A percentile compares a stretch with the other conserved stretches of the same genome.
phyloP scores from a whole-genome alignment of 805 yeast species.

The Kodamaea leandrae region DNA sequence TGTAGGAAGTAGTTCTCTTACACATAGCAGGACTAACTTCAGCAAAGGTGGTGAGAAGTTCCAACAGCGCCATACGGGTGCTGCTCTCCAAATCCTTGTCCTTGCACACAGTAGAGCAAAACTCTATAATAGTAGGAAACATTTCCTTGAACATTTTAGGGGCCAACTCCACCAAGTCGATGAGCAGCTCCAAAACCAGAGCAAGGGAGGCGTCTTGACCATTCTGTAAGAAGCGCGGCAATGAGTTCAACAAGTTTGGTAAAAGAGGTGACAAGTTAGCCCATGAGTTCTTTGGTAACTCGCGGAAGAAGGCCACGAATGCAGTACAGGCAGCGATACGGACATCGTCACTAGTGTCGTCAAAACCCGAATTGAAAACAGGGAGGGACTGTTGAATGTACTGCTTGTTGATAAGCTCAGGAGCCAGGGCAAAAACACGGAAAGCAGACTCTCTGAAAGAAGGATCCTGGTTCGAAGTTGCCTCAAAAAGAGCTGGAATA shows the following conservation, averaged over 20 bases:
- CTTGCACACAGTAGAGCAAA: slow-evolving; percentile 79
- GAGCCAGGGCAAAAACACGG: slow-evolving; percentile 82
- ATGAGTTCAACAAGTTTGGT: slow-evolving; percentile 79
- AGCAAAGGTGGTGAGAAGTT: slow-evolving; percentile 83
- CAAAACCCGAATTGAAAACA: slow-evolving; percentile 77
- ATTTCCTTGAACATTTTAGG: slow-evolving; percentile 92
- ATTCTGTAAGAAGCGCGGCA: slow-evolving; percentile 76
- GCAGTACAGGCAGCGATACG: slow-evolving; percentile 91
- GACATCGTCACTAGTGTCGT: slow-evolving; percentile 75
- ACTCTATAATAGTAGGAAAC: slow-evolving; percentile 85
- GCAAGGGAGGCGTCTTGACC: slow-evolving; percentile 83
- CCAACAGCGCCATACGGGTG: slow-evolving; percentile 84
- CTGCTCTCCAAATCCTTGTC: slow-evolving; percentile 74
- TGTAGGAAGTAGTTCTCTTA: slow-evolving; percentile 69
- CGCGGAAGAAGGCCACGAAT: slow-evolving; percentile 84
- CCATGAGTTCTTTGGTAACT: slow-evolving; percentile 79
- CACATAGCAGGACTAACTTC: slow-evolving; percentile 97
- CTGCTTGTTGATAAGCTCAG: slow-evolving; percentile 66
- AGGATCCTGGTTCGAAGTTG: slow-evolving; percentile 53
- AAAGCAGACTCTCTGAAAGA: slow-evolving; percentile 86
- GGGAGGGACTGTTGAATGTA: slow-evolving; percentile 58
- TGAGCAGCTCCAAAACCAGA: slow-evolving; percentile 81
- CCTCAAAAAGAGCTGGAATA: slow-evolving; percentile 69
- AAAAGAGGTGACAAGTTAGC: slow-evolving; percentile 69
- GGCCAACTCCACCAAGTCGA: slow-evolving; percentile 88